Evolutionary conservation across 2,329 filamentous ascomycete genomes (phyloP).

Genomic region (Emmonsia crescens): DNA sequence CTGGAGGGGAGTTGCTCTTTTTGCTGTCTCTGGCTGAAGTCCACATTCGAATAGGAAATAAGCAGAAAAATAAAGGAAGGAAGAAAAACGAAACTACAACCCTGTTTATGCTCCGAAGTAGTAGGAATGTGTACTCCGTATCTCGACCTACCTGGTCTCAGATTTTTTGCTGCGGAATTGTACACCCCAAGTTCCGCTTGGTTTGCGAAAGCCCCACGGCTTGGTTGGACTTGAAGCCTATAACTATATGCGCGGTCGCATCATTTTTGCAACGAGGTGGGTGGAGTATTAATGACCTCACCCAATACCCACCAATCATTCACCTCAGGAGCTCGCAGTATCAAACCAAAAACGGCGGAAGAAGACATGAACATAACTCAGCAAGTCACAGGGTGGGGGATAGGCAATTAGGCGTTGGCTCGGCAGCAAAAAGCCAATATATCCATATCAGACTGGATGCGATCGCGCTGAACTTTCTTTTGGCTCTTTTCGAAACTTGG

Average conservation of each 20-base stretch:
- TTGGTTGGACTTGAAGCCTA: not conserved
- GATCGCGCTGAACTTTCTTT: not conserved
- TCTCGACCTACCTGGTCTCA: not conserved
- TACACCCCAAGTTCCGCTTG: not conserved
- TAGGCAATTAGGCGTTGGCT: not conserved
- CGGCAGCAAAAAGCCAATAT: not conserved
- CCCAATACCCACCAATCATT: not conserved
- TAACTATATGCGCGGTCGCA: not conserved
- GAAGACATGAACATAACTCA: not conserved
- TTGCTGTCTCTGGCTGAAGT: not conserved
- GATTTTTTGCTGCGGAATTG: not conserved
- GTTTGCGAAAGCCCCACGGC: not conserved
- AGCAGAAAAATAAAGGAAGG: not conserved
- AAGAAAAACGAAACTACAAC: not conserved
- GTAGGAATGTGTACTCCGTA: not conserved
- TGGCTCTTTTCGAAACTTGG: not conserved
- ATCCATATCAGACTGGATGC: not conserved
- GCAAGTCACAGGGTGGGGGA: too few relatives aligned
- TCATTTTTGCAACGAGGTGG: not conserved
- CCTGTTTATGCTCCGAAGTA: not conserved
- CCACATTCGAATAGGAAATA: not conserved
- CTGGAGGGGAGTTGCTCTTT: not conserved
- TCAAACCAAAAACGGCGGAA: not conserved
- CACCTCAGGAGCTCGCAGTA: not conserved
- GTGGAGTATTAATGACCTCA: not conserved